These are phyloP conservation scores for Solanum corneliomulleri DNA, from an alignment of 257 asterid species.

Conservation along the genomic window DNA sequence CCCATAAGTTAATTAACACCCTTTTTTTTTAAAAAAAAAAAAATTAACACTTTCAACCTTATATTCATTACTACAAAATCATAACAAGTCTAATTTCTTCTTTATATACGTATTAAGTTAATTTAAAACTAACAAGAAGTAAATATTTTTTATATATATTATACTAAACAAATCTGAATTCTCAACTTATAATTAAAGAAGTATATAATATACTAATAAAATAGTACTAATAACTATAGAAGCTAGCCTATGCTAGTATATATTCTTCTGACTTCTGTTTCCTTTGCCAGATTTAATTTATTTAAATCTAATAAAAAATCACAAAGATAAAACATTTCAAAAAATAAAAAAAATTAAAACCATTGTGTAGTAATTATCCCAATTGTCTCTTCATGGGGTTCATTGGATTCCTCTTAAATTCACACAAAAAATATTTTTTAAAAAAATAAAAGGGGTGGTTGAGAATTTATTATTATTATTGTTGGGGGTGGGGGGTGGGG, in stretches of 20 bases:
- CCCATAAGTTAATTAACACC: not conserved
- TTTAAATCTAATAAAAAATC: not conserved
- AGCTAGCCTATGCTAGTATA: not conserved
- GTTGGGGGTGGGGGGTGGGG: too few species aligned
- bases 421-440: not conserved
- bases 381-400: not conserved
- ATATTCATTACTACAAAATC: not conserved
- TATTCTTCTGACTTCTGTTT: not conserved
- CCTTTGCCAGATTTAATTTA: not conserved
- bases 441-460: not conserved
- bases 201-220: not conserved
- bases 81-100: not conserved
- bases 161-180: not conserved
- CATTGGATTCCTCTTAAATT: conserved; percentile 13
- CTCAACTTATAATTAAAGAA: not conserved
- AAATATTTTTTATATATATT: too few species aligned
- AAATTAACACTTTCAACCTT: not conserved
- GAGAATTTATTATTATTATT: not conserved
- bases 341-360: not conserved
- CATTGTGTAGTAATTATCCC: not conserved
- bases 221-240: not conserved
- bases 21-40: too few species aligned
- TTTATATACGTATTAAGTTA: not conserved
- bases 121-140: too few species aligned
- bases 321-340: not conserved